These are phyloP conservation scores for Aquanectria penicillioides DNA, from an alignment of 2,329 filamentous ascomycete species.

Conservation along the genomic window DNA sequence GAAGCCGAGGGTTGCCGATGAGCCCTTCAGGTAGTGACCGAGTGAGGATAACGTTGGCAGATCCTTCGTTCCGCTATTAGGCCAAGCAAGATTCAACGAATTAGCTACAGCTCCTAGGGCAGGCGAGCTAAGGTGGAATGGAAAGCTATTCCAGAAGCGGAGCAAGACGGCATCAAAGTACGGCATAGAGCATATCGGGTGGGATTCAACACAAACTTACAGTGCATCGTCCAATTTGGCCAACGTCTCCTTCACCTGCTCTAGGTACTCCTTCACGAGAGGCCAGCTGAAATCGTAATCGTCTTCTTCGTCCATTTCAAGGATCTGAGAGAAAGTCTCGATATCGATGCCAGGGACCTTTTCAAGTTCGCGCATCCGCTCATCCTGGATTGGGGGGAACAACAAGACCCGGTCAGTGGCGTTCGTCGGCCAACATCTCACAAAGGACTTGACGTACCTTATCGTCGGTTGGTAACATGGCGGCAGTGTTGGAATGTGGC, in stretches of 20 bases:
- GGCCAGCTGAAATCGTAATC: conserved; percentile 88
- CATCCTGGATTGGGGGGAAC: conserved; percentile 49
- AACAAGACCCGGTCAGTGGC: conserved; percentile 23
- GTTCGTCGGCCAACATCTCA: neutral
- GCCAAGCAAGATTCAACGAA: neutral
- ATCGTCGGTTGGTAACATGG: conserved; percentile 47
- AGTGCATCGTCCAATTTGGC: conserved; percentile 81
- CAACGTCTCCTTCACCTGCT: conserved; percentile 90
- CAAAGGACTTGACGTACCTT: conserved; percentile 41
- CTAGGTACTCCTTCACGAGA: conserved; percentile 92
- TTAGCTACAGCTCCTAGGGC: conserved; percentile 8
- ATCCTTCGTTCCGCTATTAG: conserved; percentile 70
- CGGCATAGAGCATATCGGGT: too few relatives aligned
- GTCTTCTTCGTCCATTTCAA: conserved; percentile 96
- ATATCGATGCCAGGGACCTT: conserved; percentile 82
- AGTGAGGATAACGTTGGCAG: conserved; percentile 81
- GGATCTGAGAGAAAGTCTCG: conserved; percentile 89
- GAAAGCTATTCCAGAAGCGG: neutral
- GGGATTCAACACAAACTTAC: conserved; percentile 74
- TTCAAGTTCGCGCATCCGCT: conserved; percentile 63
- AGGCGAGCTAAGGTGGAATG: neutral
- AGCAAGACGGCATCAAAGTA: too few relatives aligned
- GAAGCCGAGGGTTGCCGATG: conserved; percentile 91
- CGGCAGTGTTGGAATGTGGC: conserved; percentile 18
- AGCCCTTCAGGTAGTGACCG: conserved; percentile 97